Evolutionary conservation across 495 filamentous ascomycete species (phyloP).

Genomic region (Talaromyces trachyspermus): DNA sequence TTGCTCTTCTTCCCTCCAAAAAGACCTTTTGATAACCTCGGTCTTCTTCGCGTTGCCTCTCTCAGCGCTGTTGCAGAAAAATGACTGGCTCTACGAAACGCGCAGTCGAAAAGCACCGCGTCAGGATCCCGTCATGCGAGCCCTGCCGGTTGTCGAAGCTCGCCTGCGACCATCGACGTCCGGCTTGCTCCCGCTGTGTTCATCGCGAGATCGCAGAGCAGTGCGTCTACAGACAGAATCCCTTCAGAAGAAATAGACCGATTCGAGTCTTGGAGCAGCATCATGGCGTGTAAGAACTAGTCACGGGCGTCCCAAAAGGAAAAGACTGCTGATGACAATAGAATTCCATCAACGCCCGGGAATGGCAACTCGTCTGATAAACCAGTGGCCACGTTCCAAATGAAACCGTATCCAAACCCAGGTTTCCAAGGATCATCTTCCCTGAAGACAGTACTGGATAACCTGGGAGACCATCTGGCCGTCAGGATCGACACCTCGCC

Average conservation of each 20-base stretch:
- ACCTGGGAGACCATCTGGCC: constrained; percentile 17
- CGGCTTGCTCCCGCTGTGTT: constrained; percentile 31
- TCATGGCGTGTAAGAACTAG: constrained; percentile 6
- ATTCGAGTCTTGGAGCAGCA: not conserved
- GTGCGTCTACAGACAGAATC: constrained; percentile 33
- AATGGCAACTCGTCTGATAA: not conserved
- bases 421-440: constrained; percentile 34
- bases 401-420: constrained; percentile 35
- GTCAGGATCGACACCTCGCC: constrained; percentile 3
- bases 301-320: not conserved
- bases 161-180: constrained; percentile 34
- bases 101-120: constrained; percentile 7
- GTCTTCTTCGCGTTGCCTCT: too few species aligned
- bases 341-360: not conserved
- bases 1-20: too few species aligned
- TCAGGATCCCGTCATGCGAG: constrained; percentile 23
- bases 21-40: too few species aligned
- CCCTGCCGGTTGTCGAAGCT: constrained; percentile 34
- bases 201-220: constrained; percentile 14
- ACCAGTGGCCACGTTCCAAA: constrained; percentile 11
- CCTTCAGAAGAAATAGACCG: constrained; percentile 24
- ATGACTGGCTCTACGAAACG: not conserved
- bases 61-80: too few species aligned
- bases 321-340: not conserved
- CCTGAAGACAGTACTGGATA: constrained; percentile 25